These are phyloP conservation scores for Gigaspora rosea DNA, from an alignment of 192 early-diverging fungal species.

Conservation along the genomic window DNA sequence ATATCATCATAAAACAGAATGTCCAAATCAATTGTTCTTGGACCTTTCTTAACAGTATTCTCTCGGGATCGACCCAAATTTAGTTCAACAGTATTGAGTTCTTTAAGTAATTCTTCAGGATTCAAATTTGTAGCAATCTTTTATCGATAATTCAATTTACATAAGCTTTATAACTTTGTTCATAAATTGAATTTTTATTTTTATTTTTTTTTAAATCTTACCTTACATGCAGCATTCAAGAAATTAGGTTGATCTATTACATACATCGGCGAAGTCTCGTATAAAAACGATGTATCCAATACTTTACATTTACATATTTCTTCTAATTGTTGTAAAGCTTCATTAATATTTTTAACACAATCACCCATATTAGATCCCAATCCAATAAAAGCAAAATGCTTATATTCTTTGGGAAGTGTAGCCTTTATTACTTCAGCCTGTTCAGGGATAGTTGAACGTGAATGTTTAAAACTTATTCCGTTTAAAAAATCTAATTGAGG, in stretches of 20 bases:
- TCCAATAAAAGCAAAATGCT: slow-evolving; percentile 75
- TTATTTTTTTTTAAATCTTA: slow-evolving; percentile 33
- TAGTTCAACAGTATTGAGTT: slow-evolving; percentile 83
- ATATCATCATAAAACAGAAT: slow-evolving; percentile 91
- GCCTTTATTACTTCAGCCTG: slow-evolving; percentile 31
- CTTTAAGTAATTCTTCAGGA: slow-evolving; percentile 70
- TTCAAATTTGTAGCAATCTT: slow-evolving; percentile 76
- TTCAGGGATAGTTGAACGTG: slow-evolving; percentile 33
- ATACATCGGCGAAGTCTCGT: slow-evolving; percentile 98
- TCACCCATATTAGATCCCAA: slow-evolving; percentile 93
- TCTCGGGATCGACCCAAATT: slow-evolving; percentile 69
- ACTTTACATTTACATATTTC: slow-evolving; percentile 47
- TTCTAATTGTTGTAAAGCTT: slow-evolving; percentile 65
- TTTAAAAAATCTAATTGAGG: slow-evolving; percentile 12
- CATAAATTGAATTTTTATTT: slow-evolving; percentile 24
- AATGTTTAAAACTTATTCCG: background rate
- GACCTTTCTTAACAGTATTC: slow-evolving; percentile 73
- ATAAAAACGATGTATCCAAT: slow-evolving; percentile 92
- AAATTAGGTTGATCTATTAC: slow-evolving; percentile 87
- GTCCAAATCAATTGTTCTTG: slow-evolving; percentile 93
- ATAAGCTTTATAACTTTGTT: background rate
- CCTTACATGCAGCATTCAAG: slow-evolving; percentile 86
- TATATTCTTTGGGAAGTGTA: slow-evolving; percentile 41
- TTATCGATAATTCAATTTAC: background rate
- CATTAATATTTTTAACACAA: slow-evolving; percentile 73